Base-by-base conservation (phyloP, 805 yeast genomes). In the Candida parachauliodes region DNA sequence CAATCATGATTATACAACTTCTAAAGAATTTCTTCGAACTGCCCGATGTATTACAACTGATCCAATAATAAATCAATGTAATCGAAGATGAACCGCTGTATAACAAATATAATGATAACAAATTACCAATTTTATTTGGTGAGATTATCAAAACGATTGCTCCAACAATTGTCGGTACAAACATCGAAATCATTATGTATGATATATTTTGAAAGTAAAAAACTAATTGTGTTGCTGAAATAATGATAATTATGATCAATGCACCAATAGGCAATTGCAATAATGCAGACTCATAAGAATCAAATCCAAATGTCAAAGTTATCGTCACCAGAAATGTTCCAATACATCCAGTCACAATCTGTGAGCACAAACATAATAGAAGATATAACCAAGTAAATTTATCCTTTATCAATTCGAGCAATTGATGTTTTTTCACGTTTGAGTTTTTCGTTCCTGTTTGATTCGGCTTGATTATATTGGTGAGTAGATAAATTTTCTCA, bases 1-100 rank as follows among this genome's bases (percentile, higher is more conserved):
- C 82, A 41, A 83, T 69, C 56, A 83, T 68, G 33, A 72, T 72
- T 24, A 79, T 55, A 5, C 82, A 81, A 37, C 77, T 75, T 19
- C 77, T 70, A 4, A 77, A 70, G 46, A 79, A 68, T 48, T 82
- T 79, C 57, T 85, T 85, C n/a, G 89, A 82, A 44, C 77, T 75
- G 9, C 93, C 93, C 1, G 88, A 79, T 24, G 80, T 72, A 54
- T 83, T 78, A 32, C 80, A 71, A 39, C 74, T 69, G 43, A 76
- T 76, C 84, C 83, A 78, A 4, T 78, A 71, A 48, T 77, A 78
- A 21, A 79, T 62, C 37, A 78, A 63, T 1, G 83, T 75, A 38
- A 76, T 77, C 37, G 76, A 65, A 58, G 79, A 66, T 21, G 79
- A 72, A 29, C 83, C 71, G 48, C 81, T 66, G 70, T 77, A 65